Percentiles rank a stretch among this genome's conserved stretches.
phyloP scores from a whole-genome alignment of 2,329 filamentous ascomycete genomes.

The Colletotrichum siamense region DNA sequence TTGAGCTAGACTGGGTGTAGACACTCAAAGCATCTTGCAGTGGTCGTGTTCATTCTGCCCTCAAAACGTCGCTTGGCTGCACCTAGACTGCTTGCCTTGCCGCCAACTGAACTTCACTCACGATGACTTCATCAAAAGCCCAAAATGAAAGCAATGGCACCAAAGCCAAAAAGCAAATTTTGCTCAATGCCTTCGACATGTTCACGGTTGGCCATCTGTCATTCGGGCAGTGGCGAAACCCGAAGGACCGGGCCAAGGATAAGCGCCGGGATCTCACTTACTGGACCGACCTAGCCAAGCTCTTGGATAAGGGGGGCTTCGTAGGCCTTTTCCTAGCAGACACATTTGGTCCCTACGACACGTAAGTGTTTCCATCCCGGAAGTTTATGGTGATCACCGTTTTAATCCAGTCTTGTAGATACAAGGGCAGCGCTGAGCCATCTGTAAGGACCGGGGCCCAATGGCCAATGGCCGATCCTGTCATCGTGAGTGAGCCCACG shows the following conservation, averaged over 20 bases:
- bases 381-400: background rate
- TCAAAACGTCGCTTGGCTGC: background rate
- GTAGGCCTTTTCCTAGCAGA: slow-evolving; percentile 71
- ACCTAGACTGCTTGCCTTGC: background rate
- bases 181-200: slow-evolving; percentile 9
- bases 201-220: slow-evolving; percentile 6
- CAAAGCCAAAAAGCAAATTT: background rate
- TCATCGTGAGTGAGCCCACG: slow-evolving; percentile 48
- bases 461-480: slow-evolving; percentile 69
- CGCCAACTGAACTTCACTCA: background rate
- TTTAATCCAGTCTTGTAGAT: background rate
- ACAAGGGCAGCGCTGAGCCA: slow-evolving; percentile 61
- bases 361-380: slow-evolving; percentile 44
- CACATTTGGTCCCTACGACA: slow-evolving; percentile 58
- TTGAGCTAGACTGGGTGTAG: background rate
- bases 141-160: too few relatives aligned
- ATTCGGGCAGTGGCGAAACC: slow-evolving; percentile 10
- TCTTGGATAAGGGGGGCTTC: slow-evolving; percentile 66
- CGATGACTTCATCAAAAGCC: background rate
- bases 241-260: slow-evolving; percentile 1
- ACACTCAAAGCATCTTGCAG: background rate
- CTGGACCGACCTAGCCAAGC: slow-evolving; percentile 68
- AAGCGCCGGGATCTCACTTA: slow-evolving; percentile 39
- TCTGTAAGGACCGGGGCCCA: slow-evolving; percentile 61
- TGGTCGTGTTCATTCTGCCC: background rate